Percentiles rank a stretch among this genome's conserved stretches.
Conservation (phyloP, 2,329 filamentous ascomycete species). For the Shiraia bambusicola region DNA sequence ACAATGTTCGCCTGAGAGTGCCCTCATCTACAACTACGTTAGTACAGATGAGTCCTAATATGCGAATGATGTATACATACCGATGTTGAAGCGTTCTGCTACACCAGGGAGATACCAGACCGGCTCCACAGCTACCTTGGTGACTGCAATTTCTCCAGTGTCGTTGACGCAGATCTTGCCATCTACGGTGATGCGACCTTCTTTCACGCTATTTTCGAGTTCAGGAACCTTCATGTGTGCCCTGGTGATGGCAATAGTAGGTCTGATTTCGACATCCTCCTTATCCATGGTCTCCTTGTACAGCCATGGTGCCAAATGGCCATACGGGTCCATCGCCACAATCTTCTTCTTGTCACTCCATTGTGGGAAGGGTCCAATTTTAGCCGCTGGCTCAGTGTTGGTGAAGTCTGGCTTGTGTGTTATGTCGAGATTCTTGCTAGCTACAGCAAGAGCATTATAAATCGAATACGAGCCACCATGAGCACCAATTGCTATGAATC, state of each 20-base stretch:
- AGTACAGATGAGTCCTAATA: background rate
- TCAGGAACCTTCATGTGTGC: slow-evolving; percentile 98
- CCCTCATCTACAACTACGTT: slow-evolving; percentile 67
- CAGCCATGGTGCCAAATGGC: slow-evolving; percentile 81
- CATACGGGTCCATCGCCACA: slow-evolving; percentile 94
- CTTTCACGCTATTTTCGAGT: slow-evolving; percentile 81
- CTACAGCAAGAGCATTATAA: slow-evolving; percentile 90
- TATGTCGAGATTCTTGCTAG: slow-evolving; percentile 81
- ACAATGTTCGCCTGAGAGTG: slow-evolving; percentile 79
- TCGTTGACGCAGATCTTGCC: slow-evolving; percentile 88
- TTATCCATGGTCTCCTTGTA: slow-evolving; percentile 77
- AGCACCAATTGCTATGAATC: slow-evolving; percentile 61
- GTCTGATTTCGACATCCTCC: slow-evolving; percentile 80
- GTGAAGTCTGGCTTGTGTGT: slow-evolving; percentile 79
- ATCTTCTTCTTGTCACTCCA: slow-evolving; percentile 93
- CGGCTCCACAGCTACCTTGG: slow-evolving; percentile 95
- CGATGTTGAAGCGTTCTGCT: slow-evolving; percentile 89
- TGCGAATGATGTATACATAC: slow-evolving; percentile 46
- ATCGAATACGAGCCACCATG: slow-evolving; percentile 93
- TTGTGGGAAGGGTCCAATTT: slow-evolving; percentile 84
- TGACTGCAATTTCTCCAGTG: slow-evolving; percentile 85
- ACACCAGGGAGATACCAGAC: slow-evolving; percentile 64
- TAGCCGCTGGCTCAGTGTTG: slow-evolving; percentile 88
- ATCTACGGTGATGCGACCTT: slow-evolving; percentile 74
- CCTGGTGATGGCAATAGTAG: slow-evolving; percentile 87